phyloP scores from a whole-genome alignment of 192 early-diverging fungal genomes.

The Coemansia erecta region DNA sequence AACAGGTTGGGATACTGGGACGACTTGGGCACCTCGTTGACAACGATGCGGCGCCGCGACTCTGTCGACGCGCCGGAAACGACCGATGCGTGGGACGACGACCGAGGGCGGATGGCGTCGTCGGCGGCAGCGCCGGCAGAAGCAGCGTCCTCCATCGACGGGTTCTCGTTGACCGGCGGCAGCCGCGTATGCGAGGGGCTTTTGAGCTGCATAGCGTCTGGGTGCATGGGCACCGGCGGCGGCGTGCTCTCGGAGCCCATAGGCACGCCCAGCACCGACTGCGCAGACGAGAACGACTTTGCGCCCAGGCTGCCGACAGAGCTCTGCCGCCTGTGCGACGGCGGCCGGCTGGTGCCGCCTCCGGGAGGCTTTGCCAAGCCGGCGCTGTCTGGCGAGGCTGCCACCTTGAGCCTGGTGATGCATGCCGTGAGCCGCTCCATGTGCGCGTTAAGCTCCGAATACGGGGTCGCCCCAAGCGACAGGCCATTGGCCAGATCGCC shows the following conservation, averaged over 20 bases:
- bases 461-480: slow-evolving; percentile 25
- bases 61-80: slow-evolving; percentile 42
- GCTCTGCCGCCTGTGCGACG: slow-evolving; percentile 29
- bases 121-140: neutral
- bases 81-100: slow-evolving; percentile 43
- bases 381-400: too few relatives aligned
- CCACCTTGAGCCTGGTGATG: slow-evolving; percentile 39
- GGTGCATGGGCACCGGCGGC: slow-evolving; percentile 3
- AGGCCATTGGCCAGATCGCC: slow-evolving; percentile 20
- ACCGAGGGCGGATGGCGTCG: slow-evolving; percentile 27
- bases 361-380: neutral
- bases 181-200: slow-evolving; percentile 18
- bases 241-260: slow-evolving; percentile 15
- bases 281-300: slow-evolving; percentile 17
- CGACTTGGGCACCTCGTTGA: slow-evolving; percentile 36
- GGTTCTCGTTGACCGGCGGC: slow-evolving; percentile 42
- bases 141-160: slow-evolving; percentile 5
- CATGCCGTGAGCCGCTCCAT: slow-evolving; percentile 48
- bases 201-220: slow-evolving; percentile 4
- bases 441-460: slow-evolving; percentile 39
- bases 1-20: slow-evolving; percentile 46
- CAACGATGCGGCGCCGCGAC: slow-evolving; percentile 48
- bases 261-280: slow-evolving; percentile 18
- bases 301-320: slow-evolving; percentile 26
- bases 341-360: neutral